A percentile compares a stretch with the other conserved stretches of the same genome.
These are phyloP conservation scores for Iberis pinnata DNA, from an alignment of 345 rosid genomes.

Conservation along the genomic window DNA sequence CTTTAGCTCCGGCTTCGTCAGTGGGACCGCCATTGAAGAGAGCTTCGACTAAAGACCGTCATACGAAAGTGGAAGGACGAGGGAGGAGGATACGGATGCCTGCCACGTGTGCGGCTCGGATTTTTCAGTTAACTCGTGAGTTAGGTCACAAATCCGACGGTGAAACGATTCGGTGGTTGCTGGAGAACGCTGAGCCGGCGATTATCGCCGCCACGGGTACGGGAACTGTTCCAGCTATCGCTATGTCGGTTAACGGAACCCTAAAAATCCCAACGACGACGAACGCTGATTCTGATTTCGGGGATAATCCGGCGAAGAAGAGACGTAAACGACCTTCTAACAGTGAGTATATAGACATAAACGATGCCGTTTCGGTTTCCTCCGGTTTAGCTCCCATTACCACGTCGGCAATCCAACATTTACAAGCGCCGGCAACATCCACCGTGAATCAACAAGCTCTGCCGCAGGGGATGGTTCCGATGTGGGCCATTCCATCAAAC, in stretches of 20 bases:
- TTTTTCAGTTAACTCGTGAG: slow-evolving; percentile 80
- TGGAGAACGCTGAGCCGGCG: slow-evolving; percentile 82
- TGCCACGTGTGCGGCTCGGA: slow-evolving; percentile 86
- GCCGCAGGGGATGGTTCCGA: slow-evolving; percentile 65
- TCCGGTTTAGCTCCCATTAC: slow-evolving; percentile 51
- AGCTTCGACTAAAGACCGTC: slow-evolving; percentile 76
- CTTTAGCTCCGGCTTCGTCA: slow-evolving; percentile 31
- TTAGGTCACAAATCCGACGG: slow-evolving; percentile 90
- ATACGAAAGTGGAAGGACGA: slow-evolving; percentile 88
- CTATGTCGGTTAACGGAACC: slow-evolving; percentile 83
- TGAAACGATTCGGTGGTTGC: slow-evolving; percentile 79
- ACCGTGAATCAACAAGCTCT: slow-evolving; percentile 18
- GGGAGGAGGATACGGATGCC: slow-evolving; percentile 97
- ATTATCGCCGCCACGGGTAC: slow-evolving; percentile 86
- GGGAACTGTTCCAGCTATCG: slow-evolving; percentile 88
- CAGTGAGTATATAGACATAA: slow-evolving; percentile 64
- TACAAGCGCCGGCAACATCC: too few relatives aligned
- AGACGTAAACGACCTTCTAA: slow-evolving; percentile 65
- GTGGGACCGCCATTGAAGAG: slow-evolving; percentile 41
- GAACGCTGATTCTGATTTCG: slow-evolving; percentile 33
- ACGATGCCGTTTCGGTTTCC: slow-evolving; percentile 41
- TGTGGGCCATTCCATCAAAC: slow-evolving; percentile 82
- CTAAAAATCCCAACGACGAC: slow-evolving; percentile 75
- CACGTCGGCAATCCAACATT: background rate
- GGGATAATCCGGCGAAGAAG: slow-evolving; percentile 43